phyloP scores from a whole-genome alignment of 306 rosid genomes.

The Psophocarpus tetragonolobus region DNA sequence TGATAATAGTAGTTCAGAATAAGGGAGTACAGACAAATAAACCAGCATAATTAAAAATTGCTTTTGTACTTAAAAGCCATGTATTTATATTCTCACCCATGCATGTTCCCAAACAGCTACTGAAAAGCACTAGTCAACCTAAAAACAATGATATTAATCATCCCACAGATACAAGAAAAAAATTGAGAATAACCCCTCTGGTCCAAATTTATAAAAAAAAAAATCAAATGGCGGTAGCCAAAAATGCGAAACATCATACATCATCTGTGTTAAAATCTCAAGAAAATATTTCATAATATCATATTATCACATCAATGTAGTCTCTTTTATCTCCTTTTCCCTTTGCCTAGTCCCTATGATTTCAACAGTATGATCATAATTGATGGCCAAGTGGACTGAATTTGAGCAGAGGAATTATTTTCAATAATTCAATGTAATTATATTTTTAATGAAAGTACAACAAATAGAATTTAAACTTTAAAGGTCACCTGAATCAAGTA shows the following conservation, averaged over 20 bases:
- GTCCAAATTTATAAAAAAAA: neutral
- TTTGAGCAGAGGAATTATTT: conserved; percentile 20
- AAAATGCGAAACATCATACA: neutral
- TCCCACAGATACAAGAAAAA: neutral
- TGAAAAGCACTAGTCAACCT: neutral
- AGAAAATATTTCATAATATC: conserved; percentile 18
- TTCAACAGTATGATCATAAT: conserved; percentile 9
- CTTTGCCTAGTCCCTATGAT: neutral
- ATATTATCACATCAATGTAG: neutral
- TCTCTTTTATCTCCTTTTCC: neutral
- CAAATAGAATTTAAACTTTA: neutral
- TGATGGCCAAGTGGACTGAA: neutral
- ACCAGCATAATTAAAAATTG: conserved; percentile 18
- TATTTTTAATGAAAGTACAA: neutral
- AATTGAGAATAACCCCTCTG: neutral
- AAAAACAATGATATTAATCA: neutral
- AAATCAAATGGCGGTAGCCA: neutral
- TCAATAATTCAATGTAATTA: neutral
- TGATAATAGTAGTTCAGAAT: neutral
- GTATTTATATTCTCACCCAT: conserved; percentile 2
- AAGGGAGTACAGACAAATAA: neutral
- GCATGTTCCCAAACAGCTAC: neutral
- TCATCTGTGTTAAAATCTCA: neutral
- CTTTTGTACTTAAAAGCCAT: neutral
- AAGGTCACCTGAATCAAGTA: conserved; percentile 17